Conservation (phyloP, 1,284 basidiomycete genomes). For the Gymnopus androsaceus region DNA sequence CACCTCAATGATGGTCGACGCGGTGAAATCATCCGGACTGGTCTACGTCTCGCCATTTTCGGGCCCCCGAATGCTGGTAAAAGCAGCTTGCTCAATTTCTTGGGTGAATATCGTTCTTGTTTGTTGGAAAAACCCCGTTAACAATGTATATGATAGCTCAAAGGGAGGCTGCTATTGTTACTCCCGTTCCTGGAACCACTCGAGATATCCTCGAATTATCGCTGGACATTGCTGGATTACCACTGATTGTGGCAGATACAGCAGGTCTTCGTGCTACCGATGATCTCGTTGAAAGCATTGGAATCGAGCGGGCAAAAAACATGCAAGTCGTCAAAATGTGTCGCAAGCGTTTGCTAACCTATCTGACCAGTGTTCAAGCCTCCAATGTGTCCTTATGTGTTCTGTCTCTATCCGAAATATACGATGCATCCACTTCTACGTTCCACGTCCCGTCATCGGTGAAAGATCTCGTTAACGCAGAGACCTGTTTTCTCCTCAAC, state of each 20-base stretch:
- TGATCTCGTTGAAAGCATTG: constrained; percentile 82
- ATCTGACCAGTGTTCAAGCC: constrained; percentile 49
- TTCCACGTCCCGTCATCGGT: constrained; percentile 49
- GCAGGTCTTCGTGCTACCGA: constrained; percentile 76
- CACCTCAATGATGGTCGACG: constrained; percentile 70
- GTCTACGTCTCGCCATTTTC: constrained; percentile 82
- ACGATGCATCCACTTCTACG: constrained; percentile 21
- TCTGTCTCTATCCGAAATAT: constrained; percentile 62
- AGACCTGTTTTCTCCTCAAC: constrained; percentile 72
- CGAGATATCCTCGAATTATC: constrained; percentile 83
- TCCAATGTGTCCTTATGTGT: constrained; percentile 81
- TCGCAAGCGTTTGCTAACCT: too few relatives aligned
- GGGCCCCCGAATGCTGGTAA: constrained; percentile 92
- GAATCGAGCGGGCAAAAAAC: constrained; percentile 69
- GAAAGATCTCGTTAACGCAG: constrained; percentile 46
- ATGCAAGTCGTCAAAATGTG: constrained; percentile 48
- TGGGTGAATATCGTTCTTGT: constrained; percentile 52
- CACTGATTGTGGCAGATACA: constrained; percentile 80
- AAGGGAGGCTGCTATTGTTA: constrained; percentile 87
- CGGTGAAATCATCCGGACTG: constrained; percentile 83
- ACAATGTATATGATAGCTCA: constrained; percentile 51
- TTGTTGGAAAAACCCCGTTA: neutral
- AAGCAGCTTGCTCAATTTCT: constrained; percentile 79
- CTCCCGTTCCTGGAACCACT: constrained; percentile 83
- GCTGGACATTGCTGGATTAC: constrained; percentile 84